Evolutionary conservation across 305 asterid genomes (phyloP).

Genomic region (Plantago lanceolata): DNA sequence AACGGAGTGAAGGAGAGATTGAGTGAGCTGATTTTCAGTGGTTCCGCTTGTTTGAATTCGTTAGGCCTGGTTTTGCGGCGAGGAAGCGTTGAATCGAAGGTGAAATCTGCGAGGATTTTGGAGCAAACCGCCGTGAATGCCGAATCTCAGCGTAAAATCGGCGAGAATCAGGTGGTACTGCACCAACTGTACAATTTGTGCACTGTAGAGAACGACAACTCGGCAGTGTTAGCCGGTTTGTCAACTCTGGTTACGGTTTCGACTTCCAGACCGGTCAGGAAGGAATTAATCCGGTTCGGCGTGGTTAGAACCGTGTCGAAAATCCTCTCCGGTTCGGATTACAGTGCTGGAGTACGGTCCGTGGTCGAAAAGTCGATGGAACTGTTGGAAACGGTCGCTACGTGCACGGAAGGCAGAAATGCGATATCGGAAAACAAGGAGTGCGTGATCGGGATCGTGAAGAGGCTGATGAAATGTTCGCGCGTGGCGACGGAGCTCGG

Average conservation of each 20-base stretch:
- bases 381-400: constrained; percentile 45
- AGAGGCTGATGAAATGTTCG: constrained; percentile 66
- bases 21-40: constrained; percentile 32
- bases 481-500: constrained; percentile 78
- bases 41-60: constrained; percentile 33
- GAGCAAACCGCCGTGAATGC: constrained; percentile 44
- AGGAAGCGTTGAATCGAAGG: constrained; percentile 53
- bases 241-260: constrained; percentile 53
- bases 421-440: constrained; percentile 51
- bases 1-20: constrained; percentile 40
- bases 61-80: constrained; percentile 34
- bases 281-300: constrained; percentile 66
- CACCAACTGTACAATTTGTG: constrained; percentile 42
- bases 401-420: constrained; percentile 74
- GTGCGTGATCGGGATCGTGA: constrained; percentile 56
- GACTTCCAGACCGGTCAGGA: constrained; percentile 46
- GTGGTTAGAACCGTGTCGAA: constrained; percentile 39
- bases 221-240: constrained; percentile 45
- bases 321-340: constrained; percentile 41
- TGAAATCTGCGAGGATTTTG: constrained; percentile 51
- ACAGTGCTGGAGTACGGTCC: constrained; percentile 24
- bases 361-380: constrained; percentile 46
- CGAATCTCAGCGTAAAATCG: constrained; percentile 51
- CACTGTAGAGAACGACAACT: constrained; percentile 25
- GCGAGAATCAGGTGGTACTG: constrained; percentile 42